phyloP scores from a whole-genome alignment of 2,329 filamentous ascomycete genomes.

The Aureobasidium namibiae region DNA sequence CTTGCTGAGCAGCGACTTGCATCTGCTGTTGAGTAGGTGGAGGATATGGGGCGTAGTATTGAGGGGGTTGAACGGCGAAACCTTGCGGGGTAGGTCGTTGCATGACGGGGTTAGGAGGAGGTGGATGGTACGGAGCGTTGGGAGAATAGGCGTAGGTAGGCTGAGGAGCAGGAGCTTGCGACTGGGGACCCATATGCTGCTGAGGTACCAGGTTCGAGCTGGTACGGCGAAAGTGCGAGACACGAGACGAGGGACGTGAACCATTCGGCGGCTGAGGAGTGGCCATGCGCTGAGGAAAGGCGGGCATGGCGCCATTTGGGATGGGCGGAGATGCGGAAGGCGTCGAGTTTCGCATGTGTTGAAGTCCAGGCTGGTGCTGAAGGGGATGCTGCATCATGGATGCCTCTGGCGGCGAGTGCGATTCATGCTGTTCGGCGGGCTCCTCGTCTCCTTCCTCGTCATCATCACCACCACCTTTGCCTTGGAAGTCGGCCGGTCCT shows the following conservation, averaged over 20 bases:
- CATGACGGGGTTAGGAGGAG: constrained; percentile 37
- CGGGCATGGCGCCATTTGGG: constrained; percentile 59
- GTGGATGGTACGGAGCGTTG: constrained; percentile 67
- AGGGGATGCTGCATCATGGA: constrained; percentile 40
- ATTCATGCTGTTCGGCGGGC: constrained; percentile 33
- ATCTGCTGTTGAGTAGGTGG: constrained; percentile 40
- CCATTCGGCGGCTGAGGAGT: constrained; percentile 72
- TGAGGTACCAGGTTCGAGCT: constrained; percentile 62
- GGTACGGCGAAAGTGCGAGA: constrained; percentile 61
- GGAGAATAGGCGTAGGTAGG: constrained; percentile 72
- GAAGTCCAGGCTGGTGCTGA: constrained; percentile 54
- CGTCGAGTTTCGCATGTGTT: constrained; percentile 73
- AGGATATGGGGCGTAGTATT: constrained; percentile 20
- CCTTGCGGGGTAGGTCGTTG: constrained; percentile 28
- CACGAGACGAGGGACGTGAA: constrained; percentile 72
- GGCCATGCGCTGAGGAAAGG: constrained; percentile 58
- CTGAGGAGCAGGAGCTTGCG: constrained; percentile 50
- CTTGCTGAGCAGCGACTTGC: constrained; percentile 42
- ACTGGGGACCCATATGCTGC: constrained; percentile 39
- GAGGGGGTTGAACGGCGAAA: constrained; percentile 15
- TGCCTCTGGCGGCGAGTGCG: constrained; percentile 55
- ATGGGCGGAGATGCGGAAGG: constrained; percentile 86
- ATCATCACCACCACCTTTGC: constrained; percentile 59
- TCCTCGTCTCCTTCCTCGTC: constrained; percentile 64
- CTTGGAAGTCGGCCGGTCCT: constrained; percentile 84